Base-by-base conservation (phyloP, 2,329 filamentous ascomycete species). In the Colletotrichum tamarilloi region DNA sequence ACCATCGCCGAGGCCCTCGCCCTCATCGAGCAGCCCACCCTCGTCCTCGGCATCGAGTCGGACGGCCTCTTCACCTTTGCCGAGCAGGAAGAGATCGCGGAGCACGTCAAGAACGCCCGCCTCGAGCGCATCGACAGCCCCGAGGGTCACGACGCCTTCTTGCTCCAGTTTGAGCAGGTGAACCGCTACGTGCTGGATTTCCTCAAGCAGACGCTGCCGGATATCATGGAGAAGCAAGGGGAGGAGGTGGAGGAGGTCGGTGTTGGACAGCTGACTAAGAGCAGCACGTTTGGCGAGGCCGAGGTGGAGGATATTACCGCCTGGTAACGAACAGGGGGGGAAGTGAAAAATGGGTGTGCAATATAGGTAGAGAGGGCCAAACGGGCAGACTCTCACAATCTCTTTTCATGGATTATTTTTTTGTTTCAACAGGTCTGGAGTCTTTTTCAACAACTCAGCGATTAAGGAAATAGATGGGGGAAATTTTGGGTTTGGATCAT, bases 51-150 rank as follows among this genome's bases (percentile, higher is more conserved):
- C 3, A 99, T 99, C 72, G 94, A 98, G 83, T 96, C 93, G 66
- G 97, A 99, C 78, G 97, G 97, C 0, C 89, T 99, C 1, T 99
- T 99, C 82, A 98, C 96, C 0, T 98, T 98, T 82, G 95, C 95
- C 6, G 97, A 99, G 85, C 97, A 99, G 84, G 88, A 98, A 82
- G 95, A 98, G 84, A 86, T 99, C 66, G 97, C 96, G 0, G 90
- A 92, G 46, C 91, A 93, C 72, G 95, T 98, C 75, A 92, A 92
- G 3, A 87, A 96, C 77, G 92, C 94, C 1, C 89, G 90, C 12
- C 85, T 99, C 30, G 92, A 95, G 82, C 94, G 92, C 59, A 99
- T 99, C 73, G 95, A 98, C 79, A 97, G 94, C 74, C 93, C 95
- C 0, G 97, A 99, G 81, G 97, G 97, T 1, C 97, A 99, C 79